These are phyloP conservation scores for Chondrostereum purpureum DNA, from an alignment of 1,284 basidiomycete species.

Conservation along the genomic window DNA sequence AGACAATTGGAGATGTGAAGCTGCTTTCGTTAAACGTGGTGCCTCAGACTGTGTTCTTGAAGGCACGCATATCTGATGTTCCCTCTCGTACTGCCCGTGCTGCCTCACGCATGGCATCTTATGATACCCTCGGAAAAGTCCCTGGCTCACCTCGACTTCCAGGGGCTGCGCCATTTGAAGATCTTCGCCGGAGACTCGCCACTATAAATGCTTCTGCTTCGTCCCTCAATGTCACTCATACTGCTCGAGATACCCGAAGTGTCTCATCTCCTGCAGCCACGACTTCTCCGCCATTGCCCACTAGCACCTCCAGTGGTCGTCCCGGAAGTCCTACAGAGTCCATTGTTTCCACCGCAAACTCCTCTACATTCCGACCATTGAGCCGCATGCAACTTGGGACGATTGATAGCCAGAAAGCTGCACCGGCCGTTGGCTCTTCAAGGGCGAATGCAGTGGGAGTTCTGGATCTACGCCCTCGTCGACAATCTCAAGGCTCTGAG, in stretches of 20 bases:
- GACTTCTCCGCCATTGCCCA: constrained; percentile 21
- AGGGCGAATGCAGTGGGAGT: constrained; percentile 71
- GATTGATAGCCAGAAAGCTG: constrained; percentile 71
- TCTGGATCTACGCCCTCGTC: constrained; percentile 61
- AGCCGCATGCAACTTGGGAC: constrained; percentile 62
- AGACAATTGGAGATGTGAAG: constrained; percentile 62
- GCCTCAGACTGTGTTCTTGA: constrained; percentile 92
- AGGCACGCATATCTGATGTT: constrained; percentile 40
- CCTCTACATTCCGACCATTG: constrained; percentile 48
- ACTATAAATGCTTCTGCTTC: constrained; percentile 64
- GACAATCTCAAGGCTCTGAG: constrained; percentile 58
- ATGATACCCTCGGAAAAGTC: constrained; percentile 32
- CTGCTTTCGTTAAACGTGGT: constrained; percentile 85
- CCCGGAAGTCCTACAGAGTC: constrained; percentile 71
- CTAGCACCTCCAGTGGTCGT: constrained; percentile 39
- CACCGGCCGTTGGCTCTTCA: constrained; percentile 77
- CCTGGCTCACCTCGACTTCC: constrained; percentile 41
- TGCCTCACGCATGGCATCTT: constrained; percentile 28
- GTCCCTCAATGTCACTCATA: constrained; percentile 43
- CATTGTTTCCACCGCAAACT: constrained; percentile 61
- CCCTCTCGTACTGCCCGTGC: constrained; percentile 28
- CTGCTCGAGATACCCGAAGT: constrained; percentile 37
- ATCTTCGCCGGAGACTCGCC: constrained; percentile 63
- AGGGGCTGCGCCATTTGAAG: constrained; percentile 58
- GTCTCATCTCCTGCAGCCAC: constrained; percentile 27